phyloP scores from a whole-genome alignment of 495 filamentous ascomycete species.

The Talaromyces proteolyticus region DNA sequence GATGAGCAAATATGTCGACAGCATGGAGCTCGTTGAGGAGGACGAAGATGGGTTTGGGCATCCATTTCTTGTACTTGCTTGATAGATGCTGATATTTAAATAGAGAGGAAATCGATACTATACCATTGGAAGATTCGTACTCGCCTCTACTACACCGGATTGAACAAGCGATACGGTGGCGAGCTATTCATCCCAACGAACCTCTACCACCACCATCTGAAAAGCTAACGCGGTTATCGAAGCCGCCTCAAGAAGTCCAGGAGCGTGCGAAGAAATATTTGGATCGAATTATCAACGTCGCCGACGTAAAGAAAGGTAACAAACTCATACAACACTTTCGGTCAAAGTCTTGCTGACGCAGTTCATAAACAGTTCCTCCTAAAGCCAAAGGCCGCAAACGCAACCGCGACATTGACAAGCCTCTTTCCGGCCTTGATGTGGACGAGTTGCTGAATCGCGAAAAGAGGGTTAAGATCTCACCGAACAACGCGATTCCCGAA shows the following conservation, averaged over 20 bases:
- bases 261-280: conserved; percentile 48
- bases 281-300: conserved; percentile 56
- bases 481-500: conserved; percentile 80
- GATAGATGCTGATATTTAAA: conserved; percentile 19
- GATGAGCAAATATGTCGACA: conserved; percentile 89
- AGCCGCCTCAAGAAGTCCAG: conserved; percentile 63
- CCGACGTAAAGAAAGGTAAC: conserved; percentile 81
- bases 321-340: not conserved
- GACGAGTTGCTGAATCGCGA: conserved; percentile 63
- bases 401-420: conserved; percentile 65
- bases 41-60: conserved; percentile 68
- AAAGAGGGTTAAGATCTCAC: conserved; percentile 60
- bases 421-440: conserved; percentile 87
- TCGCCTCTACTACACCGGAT: conserved; percentile 91
- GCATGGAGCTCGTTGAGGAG: conserved; percentile 74
- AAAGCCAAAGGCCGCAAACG: conserved; percentile 72
- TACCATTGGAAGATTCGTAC: conserved; percentile 76
- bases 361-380: conserved; percentile 60
- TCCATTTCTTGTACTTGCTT: not conserved
- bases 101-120: conserved; percentile 66
- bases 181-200: conserved; percentile 68
- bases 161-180: conserved; percentile 74
- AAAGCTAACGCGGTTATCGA: conserved; percentile 66
- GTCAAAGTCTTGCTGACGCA: not conserved
- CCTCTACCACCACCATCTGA: conserved; percentile 61